phyloP scores from a whole-genome alignment of 2,329 filamentous ascomycete species.

The Diaporthe helianthi region DNA sequence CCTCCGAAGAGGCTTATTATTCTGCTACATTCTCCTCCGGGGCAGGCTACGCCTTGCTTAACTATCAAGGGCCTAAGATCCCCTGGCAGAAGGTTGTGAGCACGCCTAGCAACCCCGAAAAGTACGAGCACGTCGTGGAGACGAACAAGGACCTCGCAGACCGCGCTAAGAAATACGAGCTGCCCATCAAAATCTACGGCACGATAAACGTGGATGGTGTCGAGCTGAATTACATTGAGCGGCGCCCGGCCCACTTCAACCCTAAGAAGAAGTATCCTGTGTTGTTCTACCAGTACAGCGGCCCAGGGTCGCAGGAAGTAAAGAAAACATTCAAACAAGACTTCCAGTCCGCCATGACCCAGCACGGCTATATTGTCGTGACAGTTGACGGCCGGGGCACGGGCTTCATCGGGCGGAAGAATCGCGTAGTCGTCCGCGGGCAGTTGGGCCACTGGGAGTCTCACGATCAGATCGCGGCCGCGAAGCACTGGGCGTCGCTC shows the following conservation, averaged over 20 bases:
- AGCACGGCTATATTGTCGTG: slow-evolving; percentile 89
- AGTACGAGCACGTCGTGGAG: slow-evolving; percentile 77
- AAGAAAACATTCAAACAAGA: slow-evolving; percentile 81
- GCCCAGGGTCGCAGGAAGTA: slow-evolving; percentile 91
- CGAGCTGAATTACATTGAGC: slow-evolving; percentile 76
- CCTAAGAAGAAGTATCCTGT: slow-evolving; percentile 87
- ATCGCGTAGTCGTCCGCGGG: slow-evolving; percentile 81
- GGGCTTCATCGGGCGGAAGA: slow-evolving; percentile 84
- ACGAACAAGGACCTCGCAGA: slow-evolving; percentile 75
- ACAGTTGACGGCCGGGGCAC: slow-evolving; percentile 95
- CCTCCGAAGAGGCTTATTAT: slow-evolving; percentile 78
- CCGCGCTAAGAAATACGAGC: slow-evolving; percentile 75
- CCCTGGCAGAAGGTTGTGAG: slow-evolving; percentile 92
- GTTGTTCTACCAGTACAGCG: slow-evolving; percentile 93
- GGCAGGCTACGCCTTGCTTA: slow-evolving; percentile 83
- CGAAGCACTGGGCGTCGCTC: slow-evolving; percentile 81
- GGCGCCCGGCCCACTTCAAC: slow-evolving; percentile 88
- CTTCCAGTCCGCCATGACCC: slow-evolving; percentile 89
- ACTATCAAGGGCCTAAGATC: slow-evolving; percentile 82
- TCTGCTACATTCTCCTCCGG: slow-evolving; percentile 82
- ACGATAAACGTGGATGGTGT: slow-evolving; percentile 85
- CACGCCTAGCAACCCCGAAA: slow-evolving; percentile 71
- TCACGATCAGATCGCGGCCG: slow-evolving; percentile 88
- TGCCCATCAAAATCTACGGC: slow-evolving; percentile 83
- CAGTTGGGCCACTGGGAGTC: slow-evolving; percentile 87